Evolutionary conservation across 176 grass and related monocot genomes (phyloP), one percentile per base, ranked within the genome.

Genomic region (Oryza officinalis): DNA sequence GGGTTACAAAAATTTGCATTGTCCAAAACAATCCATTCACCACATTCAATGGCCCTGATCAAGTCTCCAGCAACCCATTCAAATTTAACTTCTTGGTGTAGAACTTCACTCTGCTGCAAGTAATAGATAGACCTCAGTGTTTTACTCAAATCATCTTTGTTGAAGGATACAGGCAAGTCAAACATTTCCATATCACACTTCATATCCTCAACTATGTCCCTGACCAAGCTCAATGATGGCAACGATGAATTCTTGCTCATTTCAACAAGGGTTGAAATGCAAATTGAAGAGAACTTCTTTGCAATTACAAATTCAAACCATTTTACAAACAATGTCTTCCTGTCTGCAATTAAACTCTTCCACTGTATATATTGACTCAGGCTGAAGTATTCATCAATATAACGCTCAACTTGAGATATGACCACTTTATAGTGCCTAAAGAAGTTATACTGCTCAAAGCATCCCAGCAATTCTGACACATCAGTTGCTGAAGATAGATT

Each of bases 1-100:
- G 95, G 95, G 84, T 95, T 98, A 72, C 95, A 98, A 69, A 98
- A 88, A 89, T 98, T 98, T 82, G 95, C 95, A 84, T 98, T 98
- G 76, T 98, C 92, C 72, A 98, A 79, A 74, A 98, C 85, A 79
- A 95, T 83, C 95, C 95, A 98, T 91, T 94, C 92, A 80, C 95
- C 92, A 1, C 45, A 72, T 74, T 98, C 91, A 74, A 98, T 91
- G 37, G 95, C 91, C 65, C 87, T 93, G 73, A 98, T 91, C 88
- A 98, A 90, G 70, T 93, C 89, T 66, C 92, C 90, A 13, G 89
- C 52, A 65, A 95, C 92, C 95, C 92, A 98, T 70, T 98, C 90
- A 86, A 98, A 98, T 83, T 91, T 95, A 67, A 85, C 85, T 69
- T 85, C 80, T 81, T 78, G 88, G 64, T 98, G 85, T 67, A 84